These are phyloP conservation scores for Colletotrichum magnum DNA, from an alignment of 2,329 filamentous ascomycete species.

Conservation along the genomic window DNA sequence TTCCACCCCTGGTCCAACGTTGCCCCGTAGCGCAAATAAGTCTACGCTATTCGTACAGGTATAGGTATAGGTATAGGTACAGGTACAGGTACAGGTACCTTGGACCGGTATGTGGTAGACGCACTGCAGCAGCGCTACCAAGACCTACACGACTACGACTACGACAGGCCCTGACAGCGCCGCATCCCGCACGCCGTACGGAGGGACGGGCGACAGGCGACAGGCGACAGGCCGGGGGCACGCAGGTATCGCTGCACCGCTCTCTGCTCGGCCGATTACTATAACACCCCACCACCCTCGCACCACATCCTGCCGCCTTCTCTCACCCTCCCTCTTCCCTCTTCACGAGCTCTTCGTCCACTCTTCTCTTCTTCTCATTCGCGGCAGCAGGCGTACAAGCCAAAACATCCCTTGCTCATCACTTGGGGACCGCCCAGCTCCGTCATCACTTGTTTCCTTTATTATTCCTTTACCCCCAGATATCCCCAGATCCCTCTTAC, in stretches of 20 bases:
- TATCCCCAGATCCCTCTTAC: slow-evolving; percentile 29
- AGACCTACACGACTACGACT: slow-evolving; percentile 12
- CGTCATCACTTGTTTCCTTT: slow-evolving; percentile 60
- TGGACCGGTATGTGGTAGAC: neutral
- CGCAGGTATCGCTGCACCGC: slow-evolving; percentile 17
- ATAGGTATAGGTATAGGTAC: slow-evolving; percentile 30
- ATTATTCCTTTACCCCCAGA: slow-evolving; percentile 54
- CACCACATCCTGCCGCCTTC: slow-evolving; percentile 56
- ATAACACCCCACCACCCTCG: slow-evolving; percentile 67
- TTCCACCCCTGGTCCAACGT: neutral
- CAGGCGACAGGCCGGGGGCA: slow-evolving; percentile 8
- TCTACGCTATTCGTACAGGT: neutral
- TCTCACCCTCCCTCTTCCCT: slow-evolving; percentile 63
- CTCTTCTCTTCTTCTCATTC: slow-evolving; percentile 71
- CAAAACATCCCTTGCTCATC: slow-evolving; percentile 59
- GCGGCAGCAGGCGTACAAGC: slow-evolving; percentile 73
- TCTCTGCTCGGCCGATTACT: slow-evolving; percentile 43
- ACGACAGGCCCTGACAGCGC: slow-evolving; percentile 18
- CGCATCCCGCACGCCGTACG: neutral
- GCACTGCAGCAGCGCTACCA: slow-evolving; percentile 12
- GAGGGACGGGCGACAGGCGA: neutral
- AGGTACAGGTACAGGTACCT: slow-evolving; percentile 38
- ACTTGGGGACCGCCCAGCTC: slow-evolving; percentile 68
- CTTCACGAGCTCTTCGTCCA: slow-evolving; percentile 71
- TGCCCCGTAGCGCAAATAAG: neutral